These are phyloP conservation scores for Schizophyllum commune DNA, from an alignment of 1,284 basidiomycete genomes.

Conservation along the genomic window DNA sequence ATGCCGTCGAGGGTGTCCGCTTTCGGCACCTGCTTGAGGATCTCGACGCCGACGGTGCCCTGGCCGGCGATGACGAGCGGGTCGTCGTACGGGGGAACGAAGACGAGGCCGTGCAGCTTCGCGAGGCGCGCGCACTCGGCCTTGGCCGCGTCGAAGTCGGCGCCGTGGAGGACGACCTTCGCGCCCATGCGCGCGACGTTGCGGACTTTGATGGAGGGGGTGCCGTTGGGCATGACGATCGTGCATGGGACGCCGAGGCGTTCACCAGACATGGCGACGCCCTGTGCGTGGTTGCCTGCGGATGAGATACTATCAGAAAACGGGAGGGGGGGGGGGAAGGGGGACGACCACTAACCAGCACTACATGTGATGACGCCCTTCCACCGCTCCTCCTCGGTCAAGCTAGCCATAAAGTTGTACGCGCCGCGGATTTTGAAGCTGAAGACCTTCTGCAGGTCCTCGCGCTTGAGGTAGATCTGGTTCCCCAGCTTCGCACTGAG, in stretches of 20 bases:
- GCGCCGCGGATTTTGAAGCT: slow-evolving; percentile 98
- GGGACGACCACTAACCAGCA: slow-evolving; percentile 80
- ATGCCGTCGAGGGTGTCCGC: slow-evolving; percentile 77
- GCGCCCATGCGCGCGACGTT: slow-evolving; percentile 93
- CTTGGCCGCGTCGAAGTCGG: slow-evolving; percentile 96
- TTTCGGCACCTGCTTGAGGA: slow-evolving; percentile 79
- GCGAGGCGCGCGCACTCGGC: slow-evolving; percentile 88
- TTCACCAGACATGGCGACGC: slow-evolving; percentile 89
- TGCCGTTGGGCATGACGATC: slow-evolving; percentile 96
- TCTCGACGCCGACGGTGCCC: slow-evolving; percentile 93
- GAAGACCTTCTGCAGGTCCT: slow-evolving; percentile 96
- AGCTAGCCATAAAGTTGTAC: slow-evolving; percentile 96
- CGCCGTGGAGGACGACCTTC: slow-evolving; percentile 88
- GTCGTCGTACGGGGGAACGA: slow-evolving; percentile 97
- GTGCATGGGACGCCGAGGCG: slow-evolving; percentile 89
- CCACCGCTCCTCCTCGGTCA: slow-evolving; percentile 87
- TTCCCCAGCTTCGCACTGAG: slow-evolving; percentile 86
- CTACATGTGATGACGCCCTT: slow-evolving; percentile 98
- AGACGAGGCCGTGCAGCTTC: slow-evolving; percentile 68
- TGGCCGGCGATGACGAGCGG: slow-evolving; percentile 97
- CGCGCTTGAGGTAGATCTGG: slow-evolving; percentile 91
- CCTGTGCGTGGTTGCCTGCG: slow-evolving; percentile 96
- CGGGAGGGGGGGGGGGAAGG: not conserved
- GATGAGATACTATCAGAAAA: not conserved
- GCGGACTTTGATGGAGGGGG: slow-evolving; percentile 93